These are phyloP conservation scores for Verticillium dahliae DNA, from an alignment of 2,329 filamentous ascomycete genomes.

Conservation along the genomic window DNA sequence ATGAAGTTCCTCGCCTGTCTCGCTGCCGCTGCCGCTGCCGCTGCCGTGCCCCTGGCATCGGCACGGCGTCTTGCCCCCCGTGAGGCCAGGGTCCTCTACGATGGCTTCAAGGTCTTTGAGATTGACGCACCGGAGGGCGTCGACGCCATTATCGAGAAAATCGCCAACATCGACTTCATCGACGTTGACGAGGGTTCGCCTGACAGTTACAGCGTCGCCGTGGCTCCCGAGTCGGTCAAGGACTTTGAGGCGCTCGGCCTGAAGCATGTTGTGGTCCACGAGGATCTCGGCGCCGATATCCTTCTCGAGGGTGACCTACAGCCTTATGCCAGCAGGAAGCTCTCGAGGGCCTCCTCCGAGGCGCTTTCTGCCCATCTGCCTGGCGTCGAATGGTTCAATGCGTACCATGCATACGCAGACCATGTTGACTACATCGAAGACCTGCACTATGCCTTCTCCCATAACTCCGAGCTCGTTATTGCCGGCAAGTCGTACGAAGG, in stretches of 20 bases:
- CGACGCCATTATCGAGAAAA: slow-evolving; percentile 24
- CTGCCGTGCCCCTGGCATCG: slow-evolving; percentile 8
- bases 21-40: not conserved
- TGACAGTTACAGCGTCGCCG: slow-evolving; percentile 15
- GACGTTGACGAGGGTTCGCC: slow-evolving; percentile 9
- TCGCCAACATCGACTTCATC: slow-evolving; percentile 15
- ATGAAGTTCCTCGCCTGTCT: slow-evolving; percentile 10
- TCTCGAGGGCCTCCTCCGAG: not conserved
- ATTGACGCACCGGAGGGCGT: slow-evolving; percentile 35
- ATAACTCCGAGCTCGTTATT: slow-evolving; percentile 40
- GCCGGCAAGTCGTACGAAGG: slow-evolving; percentile 40
- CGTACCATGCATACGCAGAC: slow-evolving; percentile 45
- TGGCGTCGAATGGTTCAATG: slow-evolving; percentile 40
- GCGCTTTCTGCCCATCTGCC: slow-evolving; percentile 14
- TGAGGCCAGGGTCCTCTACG: slow-evolving; percentile 16
- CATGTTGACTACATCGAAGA: slow-evolving; percentile 41
- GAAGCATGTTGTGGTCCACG: slow-evolving; percentile 11
- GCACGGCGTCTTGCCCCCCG: slow-evolving; percentile 4
- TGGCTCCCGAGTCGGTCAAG: slow-evolving; percentile 15
- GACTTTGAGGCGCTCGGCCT: slow-evolving; percentile 17
- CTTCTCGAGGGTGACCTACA: slow-evolving; percentile 11
- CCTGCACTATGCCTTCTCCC: slow-evolving; percentile 32
- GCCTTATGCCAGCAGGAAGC: slow-evolving; percentile 1
- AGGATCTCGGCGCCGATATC: slow-evolving; percentile 16
- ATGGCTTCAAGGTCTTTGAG: slow-evolving; percentile 32